A percentile compares a stretch with the other conserved stretches of the same genome.
Evolutionary conservation across 2,329 filamentous ascomycete genomes (phyloP).

Genomic region (Byssoonygena ceratinophila): DNA sequence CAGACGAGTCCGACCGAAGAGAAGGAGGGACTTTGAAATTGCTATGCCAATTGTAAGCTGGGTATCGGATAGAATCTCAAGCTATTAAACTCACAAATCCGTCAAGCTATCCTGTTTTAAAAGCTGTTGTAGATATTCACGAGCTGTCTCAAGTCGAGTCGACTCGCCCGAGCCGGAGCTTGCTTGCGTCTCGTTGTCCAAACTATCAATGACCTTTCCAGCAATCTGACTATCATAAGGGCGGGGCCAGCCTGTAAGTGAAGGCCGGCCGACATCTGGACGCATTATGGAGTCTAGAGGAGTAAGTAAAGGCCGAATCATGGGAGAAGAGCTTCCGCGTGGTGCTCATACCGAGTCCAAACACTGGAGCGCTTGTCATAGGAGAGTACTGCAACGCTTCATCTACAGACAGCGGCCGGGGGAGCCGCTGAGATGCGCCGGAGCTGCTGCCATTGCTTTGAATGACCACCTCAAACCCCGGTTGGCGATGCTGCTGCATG

Average conservation of each 20-base stretch:
- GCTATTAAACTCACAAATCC: slow-evolving; percentile 5
- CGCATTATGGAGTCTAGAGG: slow-evolving; percentile 33
- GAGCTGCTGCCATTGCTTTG: slow-evolving; percentile 24
- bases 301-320: not conserved
- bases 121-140: slow-evolving; percentile 64
- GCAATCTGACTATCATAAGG: slow-evolving; percentile 43
- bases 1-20: slow-evolving; percentile 17
- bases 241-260: slow-evolving; percentile 28
- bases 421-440: slow-evolving; percentile 22
- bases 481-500: slow-evolving; percentile 34
- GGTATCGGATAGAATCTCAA: not conserved
- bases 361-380: slow-evolving; percentile 41
- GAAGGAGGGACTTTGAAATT: slow-evolving; percentile 35
- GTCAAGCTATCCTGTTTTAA: slow-evolving; percentile 31
- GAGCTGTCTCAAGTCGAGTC: slow-evolving; percentile 57
- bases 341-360: slow-evolving; percentile 33
- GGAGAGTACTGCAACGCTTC: slow-evolving; percentile 42
- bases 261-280: slow-evolving; percentile 34
- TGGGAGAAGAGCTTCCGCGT: not conserved
- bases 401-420: slow-evolving; percentile 35
- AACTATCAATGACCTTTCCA: slow-evolving; percentile 48
- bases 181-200: slow-evolving; percentile 60
- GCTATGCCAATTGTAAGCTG: slow-evolving; percentile 21
- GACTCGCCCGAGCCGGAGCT: slow-evolving; percentile 45
- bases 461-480: slow-evolving; percentile 35